Evolutionary conservation across 2,329 filamentous ascomycete genomes (phyloP).

Genomic region (Pseudofabraea citricarpa): DNA sequence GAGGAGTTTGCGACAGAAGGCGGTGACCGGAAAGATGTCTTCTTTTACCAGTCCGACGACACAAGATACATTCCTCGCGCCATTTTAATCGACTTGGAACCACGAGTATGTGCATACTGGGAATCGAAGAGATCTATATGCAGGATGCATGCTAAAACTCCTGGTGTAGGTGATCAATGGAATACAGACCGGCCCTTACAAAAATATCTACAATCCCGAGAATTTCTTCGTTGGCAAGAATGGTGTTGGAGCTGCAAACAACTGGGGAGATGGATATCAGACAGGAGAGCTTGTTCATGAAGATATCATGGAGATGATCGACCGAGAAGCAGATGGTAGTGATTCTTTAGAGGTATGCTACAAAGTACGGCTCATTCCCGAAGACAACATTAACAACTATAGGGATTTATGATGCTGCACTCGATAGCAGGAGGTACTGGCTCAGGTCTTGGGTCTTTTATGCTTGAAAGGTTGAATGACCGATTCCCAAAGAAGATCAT

Average conservation of each 20-base stretch:
- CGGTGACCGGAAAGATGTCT: conserved; percentile 96
- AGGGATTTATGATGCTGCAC: conserved; percentile 98
- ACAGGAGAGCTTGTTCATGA: conserved; percentile 89
- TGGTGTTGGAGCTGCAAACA: conserved; percentile 91
- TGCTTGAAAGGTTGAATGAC: conserved; percentile 93
- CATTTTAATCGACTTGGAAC: conserved; percentile 92
- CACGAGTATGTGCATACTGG: conserved; percentile 67
- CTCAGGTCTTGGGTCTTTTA: conserved; percentile 90
- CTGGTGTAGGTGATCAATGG: conserved; percentile 68
- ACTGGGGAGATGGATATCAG: conserved; percentile 96
- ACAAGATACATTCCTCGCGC: conserved; percentile 96
- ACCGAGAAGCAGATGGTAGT: conserved; percentile 95
- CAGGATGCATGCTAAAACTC: too few relatives aligned
- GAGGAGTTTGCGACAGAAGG: conserved; percentile 98
- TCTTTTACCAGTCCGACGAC: conserved; percentile 99
- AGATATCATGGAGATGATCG: conserved; percentile 99
- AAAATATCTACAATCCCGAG: conserved; percentile 98
- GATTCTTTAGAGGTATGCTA: conserved; percentile 78
- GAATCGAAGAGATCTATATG: too few relatives aligned
- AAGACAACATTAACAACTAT: conserved; percentile 18
- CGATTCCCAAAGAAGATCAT: conserved; percentile 98
- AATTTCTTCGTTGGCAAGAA: conserved; percentile 97
- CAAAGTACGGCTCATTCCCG: neutral
- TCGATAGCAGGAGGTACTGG: conserved; percentile 97
- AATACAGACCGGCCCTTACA: conserved; percentile 91